Evolutionary conservation across 163 green algal genomes (phyloP).

Genomic region (Scenedesmus sp.): DNA sequence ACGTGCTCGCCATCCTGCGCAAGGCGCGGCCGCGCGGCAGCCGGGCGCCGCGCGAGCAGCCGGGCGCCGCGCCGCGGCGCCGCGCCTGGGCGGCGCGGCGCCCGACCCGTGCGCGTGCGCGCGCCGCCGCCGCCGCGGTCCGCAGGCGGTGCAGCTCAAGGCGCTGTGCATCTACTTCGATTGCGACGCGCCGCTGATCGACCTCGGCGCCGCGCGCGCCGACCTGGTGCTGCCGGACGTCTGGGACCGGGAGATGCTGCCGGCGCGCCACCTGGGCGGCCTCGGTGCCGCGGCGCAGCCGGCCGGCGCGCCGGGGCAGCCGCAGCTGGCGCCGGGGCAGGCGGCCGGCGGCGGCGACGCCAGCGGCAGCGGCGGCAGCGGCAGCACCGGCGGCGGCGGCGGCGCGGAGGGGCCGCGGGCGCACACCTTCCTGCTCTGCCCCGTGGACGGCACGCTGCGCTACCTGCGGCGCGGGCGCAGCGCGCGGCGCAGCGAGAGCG

Average conservation of each 20-base stretch:
- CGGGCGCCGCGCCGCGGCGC: no score
- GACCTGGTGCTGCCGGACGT: constrained; percentile 53
- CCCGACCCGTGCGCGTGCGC: no score
- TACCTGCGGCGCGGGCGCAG: constrained; percentile 67
- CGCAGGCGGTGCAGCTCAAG: constrained; percentile 75
- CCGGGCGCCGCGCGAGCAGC: no score
- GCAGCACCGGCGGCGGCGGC: not conserved
- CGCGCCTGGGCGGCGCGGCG: not conserved
- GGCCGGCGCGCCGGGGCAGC: not conserved
- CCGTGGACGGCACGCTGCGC: constrained; percentile 72
- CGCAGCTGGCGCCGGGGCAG: constrained; percentile 21
- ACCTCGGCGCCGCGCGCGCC: constrained; percentile 62
- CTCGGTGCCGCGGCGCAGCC: not conserved
- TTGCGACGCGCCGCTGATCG: constrained; percentile 50
- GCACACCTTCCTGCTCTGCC: constrained; percentile 81
- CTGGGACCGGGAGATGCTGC: constrained; percentile 84
- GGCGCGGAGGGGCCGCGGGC: constrained; percentile 3
- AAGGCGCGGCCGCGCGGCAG: constrained; percentile 64
- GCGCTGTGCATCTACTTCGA: constrained; percentile 90
- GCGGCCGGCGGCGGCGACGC: not conserved
- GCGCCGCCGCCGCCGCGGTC: not conserved
- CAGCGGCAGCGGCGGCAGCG: constrained; percentile 27
- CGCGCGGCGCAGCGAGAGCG: constrained; percentile 29
- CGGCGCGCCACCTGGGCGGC: constrained; percentile 31
- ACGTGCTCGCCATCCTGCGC: constrained; percentile 74